A percentile compares a stretch with the other conserved stretches of the same genome.
Conservation (phyloP, 805 yeast species). For the Wickerhamomyces pijperi region DNA sequence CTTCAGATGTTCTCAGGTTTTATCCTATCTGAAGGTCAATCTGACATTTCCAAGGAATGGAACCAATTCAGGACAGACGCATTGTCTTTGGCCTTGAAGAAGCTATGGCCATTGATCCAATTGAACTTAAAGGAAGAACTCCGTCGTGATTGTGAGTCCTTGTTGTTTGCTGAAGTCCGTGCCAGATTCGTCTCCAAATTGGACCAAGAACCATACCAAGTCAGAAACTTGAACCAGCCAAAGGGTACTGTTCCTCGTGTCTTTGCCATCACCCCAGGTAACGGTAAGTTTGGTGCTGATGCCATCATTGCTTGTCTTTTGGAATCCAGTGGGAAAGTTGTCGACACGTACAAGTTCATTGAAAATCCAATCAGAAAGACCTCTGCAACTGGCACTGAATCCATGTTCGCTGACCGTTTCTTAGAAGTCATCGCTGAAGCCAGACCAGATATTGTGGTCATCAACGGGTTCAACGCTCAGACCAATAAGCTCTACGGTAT, state of each 20-base stretch:
- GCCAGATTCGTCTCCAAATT: slow-evolving; percentile 55
- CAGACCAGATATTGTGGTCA: slow-evolving; percentile 82
- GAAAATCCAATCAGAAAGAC: slow-evolving; percentile 48
- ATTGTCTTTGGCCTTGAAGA: slow-evolving; percentile 55
- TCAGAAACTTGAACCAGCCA: slow-evolving; percentile 59
- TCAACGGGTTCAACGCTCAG: slow-evolving; percentile 77
- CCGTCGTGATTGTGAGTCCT: slow-evolving; percentile 62
- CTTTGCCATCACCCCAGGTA: slow-evolving; percentile 74
- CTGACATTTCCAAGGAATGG: slow-evolving; percentile 73
- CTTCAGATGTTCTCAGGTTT: slow-evolving; percentile 38
- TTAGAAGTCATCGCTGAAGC: slow-evolving; percentile 46
- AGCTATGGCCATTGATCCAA: slow-evolving; percentile 55
- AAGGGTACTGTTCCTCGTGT: slow-evolving; percentile 81
- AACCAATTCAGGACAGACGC: slow-evolving; percentile 60
- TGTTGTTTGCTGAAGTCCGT: slow-evolving; percentile 61
- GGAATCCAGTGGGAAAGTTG: slow-evolving; percentile 71
- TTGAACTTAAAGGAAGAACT: slow-evolving; percentile 76
- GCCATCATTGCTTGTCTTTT: slow-evolving; percentile 77
- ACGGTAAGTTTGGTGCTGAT: slow-evolving; percentile 69
- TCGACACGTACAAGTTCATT: slow-evolving; percentile 69
- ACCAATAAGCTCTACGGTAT: slow-evolving; percentile 51
- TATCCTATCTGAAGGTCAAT: slow-evolving; percentile 66
- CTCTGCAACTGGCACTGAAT: slow-evolving; percentile 29
- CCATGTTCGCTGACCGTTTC: slow-evolving; percentile 57
- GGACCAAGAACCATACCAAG: slow-evolving; percentile 90